Evolutionary conservation across 495 filamentous ascomycete species (phyloP), one percentile per base, ranked within the genome.

Genomic region (Glutinoglossum americanum): DNA sequence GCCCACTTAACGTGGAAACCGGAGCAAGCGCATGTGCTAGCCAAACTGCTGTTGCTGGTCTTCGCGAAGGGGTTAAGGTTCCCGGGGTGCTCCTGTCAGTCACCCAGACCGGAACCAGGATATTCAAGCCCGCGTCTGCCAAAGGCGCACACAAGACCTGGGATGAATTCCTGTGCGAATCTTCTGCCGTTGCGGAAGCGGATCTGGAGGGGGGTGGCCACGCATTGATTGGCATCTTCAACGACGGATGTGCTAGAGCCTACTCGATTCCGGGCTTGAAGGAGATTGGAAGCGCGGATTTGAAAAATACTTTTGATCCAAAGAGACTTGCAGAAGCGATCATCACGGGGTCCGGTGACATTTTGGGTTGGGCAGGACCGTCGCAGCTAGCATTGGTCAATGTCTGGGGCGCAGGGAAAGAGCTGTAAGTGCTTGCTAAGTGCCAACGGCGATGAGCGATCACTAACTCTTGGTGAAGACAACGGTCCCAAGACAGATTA

Each of bases 91-190:
- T 85, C 10, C 58, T 87, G 45, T 75, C 70, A 0, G 85, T 88
- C 26, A 88, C 88, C 1, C 72, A 77, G 59, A 80, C 79, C 11
- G 85, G 87, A 60, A 81, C 80, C 27, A 77, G 87, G 51, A 80
- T 97, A 39, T 95, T 93, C 74, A 86, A 83, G 63, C 92, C 92
- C 1, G 80, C 89, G 1, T 75, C 79, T 1, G 71, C 81, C 4
- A 94, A 93, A 70, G 92, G 93, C 32, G 89, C 89, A 0, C 82
- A 87, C 57, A 94, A 89, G 58, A 78, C 80, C 5, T 95, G 88
- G 74, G 88, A 93, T 62, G 79, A 86, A 61, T 80, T 78, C 58
- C 66, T 89, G 26, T 94, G 88, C 63, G 79, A 93, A 64, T 72
- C 84, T 8, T 89, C 90, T 9, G 70, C 74, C 23, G 79, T 96